Evolutionary conservation across 495 filamentous ascomycete genomes (phyloP), one percentile per base, ranked within the genome.

Genomic region (Bryoglossum gracile): DNA sequence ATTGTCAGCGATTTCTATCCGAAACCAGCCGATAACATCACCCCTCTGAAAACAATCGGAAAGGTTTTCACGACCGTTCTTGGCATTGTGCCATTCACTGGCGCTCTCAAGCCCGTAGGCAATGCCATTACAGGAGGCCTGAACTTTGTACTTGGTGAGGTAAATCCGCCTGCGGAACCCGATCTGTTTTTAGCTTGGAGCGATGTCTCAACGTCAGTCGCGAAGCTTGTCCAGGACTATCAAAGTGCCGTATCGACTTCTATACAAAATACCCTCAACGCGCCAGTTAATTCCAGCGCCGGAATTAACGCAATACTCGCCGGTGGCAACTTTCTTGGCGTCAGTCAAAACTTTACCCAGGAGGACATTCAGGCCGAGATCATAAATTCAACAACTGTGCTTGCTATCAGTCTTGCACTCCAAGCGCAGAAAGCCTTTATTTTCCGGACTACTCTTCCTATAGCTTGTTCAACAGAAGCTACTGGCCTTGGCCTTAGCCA

Each of bases 51-150:
- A 19, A 19, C 22, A 16, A 24, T 24, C 16, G 19, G 16, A 13
- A 44, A 44, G 23, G 23, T 44, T 19, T 44, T 44, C 41, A 44
- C 41, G 10, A 44, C 41, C 4, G 41, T 22, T 30, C 41, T 44
- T 14, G 26, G 41, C 17, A 24, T 44, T 24, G 23, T 44, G 10
- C 41, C 41, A 14, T 44, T 44, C 17, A 44, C 41, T 14, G 41
- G 19, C 10, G 21, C 41, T 30, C 6, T 44, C 14, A 14, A 13
- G 10, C 26, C 41, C 4, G 41, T 24, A 30, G 16, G 21, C 17
- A 44, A 24, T 33, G 41, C 16, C 4, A 8, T 44, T 14, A 28
- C 41, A 14, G 11, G n/a, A 10, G 4, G 10, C 6, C 4, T 44
- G 9, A 28, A 30, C 26, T 30, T 9, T 22, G 14, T 41, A 9